phyloP scores from a whole-genome alignment of 1,284 basidiomycete species.

The Sphagnurus paluster region DNA sequence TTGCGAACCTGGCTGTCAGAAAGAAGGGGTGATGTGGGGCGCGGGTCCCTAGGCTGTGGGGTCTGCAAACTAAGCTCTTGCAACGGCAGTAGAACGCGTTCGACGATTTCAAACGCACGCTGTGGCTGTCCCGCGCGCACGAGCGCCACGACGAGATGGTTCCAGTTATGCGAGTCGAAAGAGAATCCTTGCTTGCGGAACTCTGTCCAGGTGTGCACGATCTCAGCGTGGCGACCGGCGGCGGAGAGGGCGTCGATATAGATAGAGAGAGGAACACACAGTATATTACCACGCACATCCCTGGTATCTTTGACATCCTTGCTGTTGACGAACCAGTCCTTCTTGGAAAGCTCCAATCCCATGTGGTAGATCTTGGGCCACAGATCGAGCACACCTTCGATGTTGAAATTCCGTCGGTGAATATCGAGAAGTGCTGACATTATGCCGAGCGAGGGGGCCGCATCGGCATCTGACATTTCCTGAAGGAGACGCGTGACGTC shows the following conservation, averaged over 20 bases:
- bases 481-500: slow-evolving; percentile 62
- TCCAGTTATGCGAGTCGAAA: slow-evolving; percentile 94
- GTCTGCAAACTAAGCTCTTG: slow-evolving; percentile 36
- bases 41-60: slow-evolving; percentile 31
- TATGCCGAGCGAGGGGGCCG: slow-evolving; percentile 57
- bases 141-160: slow-evolving; percentile 77
- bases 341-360: slow-evolving; percentile 40
- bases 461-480: slow-evolving; percentile 56
- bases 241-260: slow-evolving; percentile 78
- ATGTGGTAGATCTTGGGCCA: slow-evolving; percentile 74
- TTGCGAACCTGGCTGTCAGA: slow-evolving; percentile 29
- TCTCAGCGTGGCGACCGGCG: slow-evolving; percentile 60
- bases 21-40: slow-evolving; percentile 47
- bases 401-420: slow-evolving; percentile 64
- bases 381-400: slow-evolving; percentile 56
- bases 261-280: slow-evolving; percentile 84
- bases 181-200: slow-evolving; percentile 71
- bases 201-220: slow-evolving; percentile 70
- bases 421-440: slow-evolving; percentile 75
- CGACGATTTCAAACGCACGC: slow-evolving; percentile 83
- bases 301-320: slow-evolving; percentile 13
- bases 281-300: slow-evolving; percentile 48
- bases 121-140: slow-evolving; percentile 78
- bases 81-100: slow-evolving; percentile 75
- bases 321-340: slow-evolving; percentile 31